phyloP scores from a whole-genome alignment of 345 rosid species.

The Hirschfeldia incana region DNA sequence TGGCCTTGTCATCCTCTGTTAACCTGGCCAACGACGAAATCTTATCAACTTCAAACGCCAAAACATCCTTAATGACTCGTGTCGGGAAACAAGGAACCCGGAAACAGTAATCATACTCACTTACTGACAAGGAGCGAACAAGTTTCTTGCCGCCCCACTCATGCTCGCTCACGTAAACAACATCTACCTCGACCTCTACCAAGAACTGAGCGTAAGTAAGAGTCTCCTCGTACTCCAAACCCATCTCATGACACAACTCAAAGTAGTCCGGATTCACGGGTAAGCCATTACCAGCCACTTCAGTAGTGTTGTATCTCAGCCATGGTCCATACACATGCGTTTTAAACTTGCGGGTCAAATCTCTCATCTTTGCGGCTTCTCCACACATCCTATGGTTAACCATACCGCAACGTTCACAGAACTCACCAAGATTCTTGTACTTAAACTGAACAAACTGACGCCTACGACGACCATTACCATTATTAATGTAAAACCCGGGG shows the following conservation, averaged over 20 bases:
- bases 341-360: background rate
- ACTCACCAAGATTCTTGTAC: background rate
- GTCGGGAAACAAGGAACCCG: constrained; percentile 2
- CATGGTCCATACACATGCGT: background rate
- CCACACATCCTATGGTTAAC: background rate
- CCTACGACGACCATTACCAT: background rate
- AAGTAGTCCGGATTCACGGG: background rate
- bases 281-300: background rate
- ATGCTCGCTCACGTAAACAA: background rate
- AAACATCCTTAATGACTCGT: constrained; percentile 1
- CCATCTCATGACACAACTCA: background rate
- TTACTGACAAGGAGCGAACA: background rate
- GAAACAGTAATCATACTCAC: background rate
- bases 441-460: background rate
- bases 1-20: background rate
- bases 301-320: background rate
- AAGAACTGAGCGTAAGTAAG: background rate
- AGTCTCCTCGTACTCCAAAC: background rate
- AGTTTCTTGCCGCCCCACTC: constrained; percentile 3
- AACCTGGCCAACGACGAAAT: background rate
- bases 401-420: background rate
- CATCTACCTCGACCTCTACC: background rate
- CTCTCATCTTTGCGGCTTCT: background rate
- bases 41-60: background rate
- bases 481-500: background rate